Base-by-base conservation (phyloP, 768 basidiomycete genomes). In the Russula griseocarnosa region DNA sequence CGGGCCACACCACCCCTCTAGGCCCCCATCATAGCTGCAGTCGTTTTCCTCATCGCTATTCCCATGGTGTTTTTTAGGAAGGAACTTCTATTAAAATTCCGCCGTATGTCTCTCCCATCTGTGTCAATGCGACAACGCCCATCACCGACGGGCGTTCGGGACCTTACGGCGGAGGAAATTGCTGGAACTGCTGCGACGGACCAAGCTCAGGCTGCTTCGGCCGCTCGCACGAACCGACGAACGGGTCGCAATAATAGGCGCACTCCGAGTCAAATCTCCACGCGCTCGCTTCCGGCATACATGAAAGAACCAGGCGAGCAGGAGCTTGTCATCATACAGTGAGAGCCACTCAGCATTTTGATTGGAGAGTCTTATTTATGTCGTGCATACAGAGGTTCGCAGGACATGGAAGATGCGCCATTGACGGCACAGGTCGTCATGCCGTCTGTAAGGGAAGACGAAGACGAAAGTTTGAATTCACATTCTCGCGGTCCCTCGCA, bases 251-350 rank as follows among this genome's bases (percentile, higher is more conserved):
- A 76, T 54, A 76, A 76, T 8, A 74, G 79, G 38, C 80, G 88
- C 42, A 91, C 88, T 5, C 87, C 91, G 4, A 91, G 88, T 51
- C 89, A 91, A 72, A 85, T 92, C 57, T 90, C 88, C 6, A 90
- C 88, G 9, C 83, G 81, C 32, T 90, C 87, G 6, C 72, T 93
- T 34, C 91, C 91, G 6, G 83, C 80, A 32, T 93, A 93, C 69
- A 88, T 83, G 77, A 91, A 91, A 74, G 90, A 93, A 65, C 89
- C 91, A 0, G 90, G 90, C 18, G 91, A 91, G 54, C 79, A 86
- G 44, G 91, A 93, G 72, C 78, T 93, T 32, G 91, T 93, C 6
- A 83, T 93, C 57, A 77, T 74, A 50, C 73, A 80, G 81, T 82
- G 63, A 66, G 77, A 20, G 30, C 53, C n/a, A 14, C 26, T 36